phyloP scores from a whole-genome alignment of 2,329 filamentous ascomycete species.

The Colletotrichum plurivorum region DNA sequence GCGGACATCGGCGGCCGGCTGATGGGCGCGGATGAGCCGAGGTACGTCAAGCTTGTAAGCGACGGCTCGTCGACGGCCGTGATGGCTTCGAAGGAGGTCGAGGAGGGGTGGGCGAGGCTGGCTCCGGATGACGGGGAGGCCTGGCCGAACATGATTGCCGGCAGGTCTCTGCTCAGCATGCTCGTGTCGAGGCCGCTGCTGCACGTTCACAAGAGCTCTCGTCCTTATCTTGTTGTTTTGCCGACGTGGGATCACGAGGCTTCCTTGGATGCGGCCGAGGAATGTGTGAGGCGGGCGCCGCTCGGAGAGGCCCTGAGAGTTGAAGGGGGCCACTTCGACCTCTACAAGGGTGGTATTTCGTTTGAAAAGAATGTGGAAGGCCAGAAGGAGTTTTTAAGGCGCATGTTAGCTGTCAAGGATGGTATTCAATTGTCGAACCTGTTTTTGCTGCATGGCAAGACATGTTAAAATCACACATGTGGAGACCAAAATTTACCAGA shows the following conservation, averaged over 20 bases:
- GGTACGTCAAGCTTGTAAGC: slow-evolving; percentile 28
- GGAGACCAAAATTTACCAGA: no score
- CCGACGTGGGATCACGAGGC: slow-evolving; percentile 35
- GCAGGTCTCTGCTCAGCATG: slow-evolving; percentile 29
- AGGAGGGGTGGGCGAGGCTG: slow-evolving; percentile 23
- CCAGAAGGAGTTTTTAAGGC: slow-evolving; percentile 23
- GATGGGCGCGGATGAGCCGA: slow-evolving; percentile 3
- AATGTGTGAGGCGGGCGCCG: slow-evolving; percentile 28
- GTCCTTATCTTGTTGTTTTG: slow-evolving; percentile 24
- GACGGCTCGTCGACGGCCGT: slow-evolving; percentile 27
- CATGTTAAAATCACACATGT: no score
- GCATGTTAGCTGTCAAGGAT: neutral
- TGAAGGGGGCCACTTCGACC: slow-evolving; percentile 23
- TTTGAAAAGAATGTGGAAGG: slow-evolving; percentile 28
- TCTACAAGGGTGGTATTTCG: slow-evolving; percentile 22
- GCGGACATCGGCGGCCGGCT: slow-evolving; percentile 12
- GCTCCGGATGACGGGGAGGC: slow-evolving; percentile 3
- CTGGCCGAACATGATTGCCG: slow-evolving; percentile 26
- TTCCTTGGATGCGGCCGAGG: slow-evolving; percentile 22
- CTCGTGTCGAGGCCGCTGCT: slow-evolving; percentile 18
- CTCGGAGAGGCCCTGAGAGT: slow-evolving; percentile 26
- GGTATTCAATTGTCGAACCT: no score
- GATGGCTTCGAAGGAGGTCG: slow-evolving; percentile 26
- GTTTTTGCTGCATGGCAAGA: no score
- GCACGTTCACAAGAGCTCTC: slow-evolving; percentile 23